A percentile compares a stretch with the other conserved stretches of the same genome.
Evolutionary conservation across 2,329 filamentous ascomycete genomes (phyloP).

Genomic region (Colletotrichum truncatum): DNA sequence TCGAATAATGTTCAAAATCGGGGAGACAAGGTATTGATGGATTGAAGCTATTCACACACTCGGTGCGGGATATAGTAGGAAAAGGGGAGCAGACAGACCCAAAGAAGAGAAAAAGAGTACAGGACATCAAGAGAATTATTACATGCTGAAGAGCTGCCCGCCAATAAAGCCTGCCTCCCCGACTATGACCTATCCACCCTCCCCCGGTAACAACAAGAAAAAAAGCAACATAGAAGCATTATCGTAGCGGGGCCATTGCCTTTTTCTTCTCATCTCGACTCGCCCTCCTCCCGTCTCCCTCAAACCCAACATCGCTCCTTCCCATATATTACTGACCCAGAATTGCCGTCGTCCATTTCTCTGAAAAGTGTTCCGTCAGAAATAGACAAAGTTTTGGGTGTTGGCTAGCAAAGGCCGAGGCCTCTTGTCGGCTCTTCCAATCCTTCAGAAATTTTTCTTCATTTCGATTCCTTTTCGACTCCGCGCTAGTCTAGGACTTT

Average conservation of each 20-base stretch:
- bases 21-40: constrained; percentile 9
- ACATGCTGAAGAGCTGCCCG: constrained; percentile 53
- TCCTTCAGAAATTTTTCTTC: neutral
- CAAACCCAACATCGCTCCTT: neutral
- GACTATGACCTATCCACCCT: constrained; percentile 36
- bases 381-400: neutral
- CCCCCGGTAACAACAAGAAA: constrained; percentile 17
- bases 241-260: constrained; percentile 31
- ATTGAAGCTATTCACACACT: constrained; percentile 28
- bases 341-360: constrained; percentile 1
- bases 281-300: constrained; percentile 12
- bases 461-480: constrained; percentile 22
- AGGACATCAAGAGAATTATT: constrained; percentile 56
- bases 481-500: constrained; percentile 27
- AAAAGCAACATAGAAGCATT: constrained; percentile 32
- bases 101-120: constrained; percentile 43
- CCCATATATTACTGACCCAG: constrained; percentile 18
- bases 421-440: constrained; percentile 5
- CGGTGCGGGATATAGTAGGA: constrained; percentile 18
- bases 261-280: constrained; percentile 10
- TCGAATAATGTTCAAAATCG: neutral
- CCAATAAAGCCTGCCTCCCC: constrained; percentile 40
- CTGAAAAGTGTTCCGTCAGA: neutral
- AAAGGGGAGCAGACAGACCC: constrained; percentile 33
- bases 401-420: constrained; percentile 1